phyloP scores from a whole-genome alignment of 768 basidiomycete species.

The Lactarius sp. region DNA sequence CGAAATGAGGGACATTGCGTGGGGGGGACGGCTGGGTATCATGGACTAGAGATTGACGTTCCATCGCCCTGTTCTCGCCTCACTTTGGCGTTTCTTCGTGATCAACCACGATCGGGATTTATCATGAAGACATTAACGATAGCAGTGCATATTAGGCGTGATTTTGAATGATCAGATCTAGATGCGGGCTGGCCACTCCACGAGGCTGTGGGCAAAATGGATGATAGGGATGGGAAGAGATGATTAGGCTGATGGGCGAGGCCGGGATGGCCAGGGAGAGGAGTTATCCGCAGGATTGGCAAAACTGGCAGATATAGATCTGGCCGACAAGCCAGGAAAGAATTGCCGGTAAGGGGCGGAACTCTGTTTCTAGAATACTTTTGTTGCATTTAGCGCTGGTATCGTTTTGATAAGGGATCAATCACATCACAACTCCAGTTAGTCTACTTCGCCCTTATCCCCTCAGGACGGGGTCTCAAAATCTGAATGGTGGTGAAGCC shows the following conservation, averaged over 20 bases:
- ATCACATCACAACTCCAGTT: background rate
- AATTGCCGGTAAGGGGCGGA: slow-evolving; percentile 3
- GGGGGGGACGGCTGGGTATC: background rate
- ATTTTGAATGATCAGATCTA: slow-evolving; percentile 11
- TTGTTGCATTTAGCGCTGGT: slow-evolving; percentile 7
- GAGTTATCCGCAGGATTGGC: background rate
- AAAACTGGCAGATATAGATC: background rate
- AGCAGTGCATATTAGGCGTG: slow-evolving; percentile 2
- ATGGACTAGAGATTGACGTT: background rate
- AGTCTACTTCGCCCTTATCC: background rate
- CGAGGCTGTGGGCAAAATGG: background rate
- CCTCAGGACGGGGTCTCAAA: background rate
- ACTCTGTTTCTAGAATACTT: slow-evolving; percentile 15
- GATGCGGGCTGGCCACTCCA: background rate
- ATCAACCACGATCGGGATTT: slow-evolving; percentile 12
- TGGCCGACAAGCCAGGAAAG: background rate
- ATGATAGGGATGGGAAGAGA: background rate
- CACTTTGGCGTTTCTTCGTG: background rate
- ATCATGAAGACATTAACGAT: background rate
- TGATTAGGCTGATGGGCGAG: background rate
- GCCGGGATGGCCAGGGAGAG: background rate
- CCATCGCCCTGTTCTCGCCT: background rate
- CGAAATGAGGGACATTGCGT: background rate
- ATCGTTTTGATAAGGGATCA: slow-evolving; percentile 18
- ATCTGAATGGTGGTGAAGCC: too few species aligned